A percentile compares a stretch with the other conserved stretches of the same genome.
Evolutionary conservation across 2,329 filamentous ascomycete species (phyloP).

Genomic region (Cladosporium sp.): DNA sequence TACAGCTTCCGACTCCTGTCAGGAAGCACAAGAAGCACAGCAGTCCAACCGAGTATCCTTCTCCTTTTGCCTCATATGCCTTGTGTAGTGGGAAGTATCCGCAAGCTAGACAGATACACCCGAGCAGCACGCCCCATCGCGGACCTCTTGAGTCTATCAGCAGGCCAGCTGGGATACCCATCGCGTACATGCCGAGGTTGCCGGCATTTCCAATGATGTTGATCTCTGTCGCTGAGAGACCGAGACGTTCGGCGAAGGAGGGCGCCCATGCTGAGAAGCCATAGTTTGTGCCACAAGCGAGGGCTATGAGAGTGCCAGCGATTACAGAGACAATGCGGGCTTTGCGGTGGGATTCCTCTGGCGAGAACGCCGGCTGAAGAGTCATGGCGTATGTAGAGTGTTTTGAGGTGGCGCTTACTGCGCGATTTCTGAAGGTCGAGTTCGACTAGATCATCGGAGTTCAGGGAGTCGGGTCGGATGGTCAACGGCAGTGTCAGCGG

Average conservation of each 20-base stretch:
- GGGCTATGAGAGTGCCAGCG: constrained; percentile 76
- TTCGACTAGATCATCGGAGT: constrained; percentile 3
- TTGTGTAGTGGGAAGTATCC: constrained; percentile 84
- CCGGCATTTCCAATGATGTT: constrained; percentile 78
- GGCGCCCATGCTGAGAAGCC: constrained; percentile 98
- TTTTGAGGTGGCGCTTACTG: background rate
- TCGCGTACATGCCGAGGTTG: constrained; percentile 91
- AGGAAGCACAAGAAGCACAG: constrained; percentile 83
- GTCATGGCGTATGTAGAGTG: background rate
- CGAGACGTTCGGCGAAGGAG: constrained; percentile 82
- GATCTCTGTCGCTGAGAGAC: constrained; percentile 84
- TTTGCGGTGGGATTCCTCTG: constrained; percentile 3
- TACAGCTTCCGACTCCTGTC: constrained; percentile 82
- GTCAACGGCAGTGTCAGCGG: background rate
- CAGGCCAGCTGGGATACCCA: constrained; percentile 84
- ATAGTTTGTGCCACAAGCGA: constrained; percentile 95
- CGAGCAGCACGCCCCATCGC: constrained; percentile 70
- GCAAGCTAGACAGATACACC: constrained; percentile 64
- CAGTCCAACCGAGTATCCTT: constrained; percentile 36
- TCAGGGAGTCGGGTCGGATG: background rate
- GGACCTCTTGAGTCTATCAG: constrained; percentile 81
- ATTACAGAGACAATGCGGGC: constrained; percentile 72
- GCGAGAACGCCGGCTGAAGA: background rate
- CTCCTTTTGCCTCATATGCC: constrained; percentile 66
- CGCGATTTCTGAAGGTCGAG: background rate